Conservation (phyloP, 495 filamentous ascomycete species). For the Lophiostoma macrostomum region DNA sequence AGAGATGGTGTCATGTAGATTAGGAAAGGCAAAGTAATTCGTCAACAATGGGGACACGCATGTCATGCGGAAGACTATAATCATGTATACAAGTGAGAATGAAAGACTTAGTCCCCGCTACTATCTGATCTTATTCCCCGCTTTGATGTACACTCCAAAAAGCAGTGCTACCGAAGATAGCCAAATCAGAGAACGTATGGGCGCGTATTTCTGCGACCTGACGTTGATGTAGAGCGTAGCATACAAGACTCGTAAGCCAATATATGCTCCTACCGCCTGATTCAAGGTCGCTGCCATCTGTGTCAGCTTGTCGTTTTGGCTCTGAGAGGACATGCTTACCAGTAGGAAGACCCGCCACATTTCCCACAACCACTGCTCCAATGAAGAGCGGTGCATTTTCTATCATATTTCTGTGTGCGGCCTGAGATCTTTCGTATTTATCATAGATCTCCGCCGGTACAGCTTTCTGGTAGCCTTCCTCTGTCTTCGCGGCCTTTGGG, state of each 20-base stretch:
- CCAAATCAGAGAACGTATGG: conserved; percentile 8
- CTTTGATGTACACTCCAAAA: conserved; percentile 10
- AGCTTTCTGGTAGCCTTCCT: conserved; percentile 10
- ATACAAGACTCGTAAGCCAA: conserved; percentile 16
- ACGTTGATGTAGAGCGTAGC: conserved; percentile 21
- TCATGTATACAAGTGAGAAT: too few relatives aligned
- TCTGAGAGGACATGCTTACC: conserved; percentile 4
- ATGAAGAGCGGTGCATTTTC: conserved; percentile 28
- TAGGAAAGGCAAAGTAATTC: too few relatives aligned
- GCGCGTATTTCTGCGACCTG: conserved; percentile 19
- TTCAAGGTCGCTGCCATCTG: conserved; percentile 15
- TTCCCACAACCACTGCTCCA: conserved; percentile 25
- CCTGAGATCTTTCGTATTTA: conserved; percentile 18
- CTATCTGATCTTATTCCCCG: conserved; percentile 20
- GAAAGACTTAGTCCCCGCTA: too few relatives aligned
- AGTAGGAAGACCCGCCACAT: conserved; percentile 13
- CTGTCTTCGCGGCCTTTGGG: conserved; percentile 3
- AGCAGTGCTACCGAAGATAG: not conserved
- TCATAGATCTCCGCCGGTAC: conserved; percentile 13
- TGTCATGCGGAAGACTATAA: too few relatives aligned
- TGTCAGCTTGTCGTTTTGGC: too few relatives aligned
- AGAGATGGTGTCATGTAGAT: too few relatives aligned
- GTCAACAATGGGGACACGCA: too few relatives aligned
- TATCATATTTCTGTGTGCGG: conserved; percentile 26
- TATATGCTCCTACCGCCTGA: conserved; percentile 12